Evolutionary conservation across 176 grass and related monocot genomes (phyloP).

Genomic region (bread wheat (Triticum aestivum)): IWGSC_CS_RefSeq_v2.1 NC_057799.1:463375012-463375511

Average conservation of each 20-base stretch:
- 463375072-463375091: not conserved
- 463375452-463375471: no score
- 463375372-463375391: no score
- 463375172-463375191: not conserved
- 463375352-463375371: no score
- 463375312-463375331: no score
- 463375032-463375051: conserved; percentile 14
- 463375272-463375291: no score
- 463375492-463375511: no score
- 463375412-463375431: no score
- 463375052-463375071: not conserved
- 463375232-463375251: not conserved
- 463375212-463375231: not conserved
- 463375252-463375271: not conserved
- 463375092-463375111: not conserved
- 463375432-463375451: no score
- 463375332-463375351: not conserved
- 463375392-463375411: no score
- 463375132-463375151: not conserved
- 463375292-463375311: no score
- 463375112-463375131: not conserved
- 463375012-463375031: conserved; percentile 6
- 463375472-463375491: no score
- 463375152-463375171: not conserved
- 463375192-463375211: conserved; percentile 33